Evolutionary conservation across 2,329 filamentous ascomycete genomes (phyloP).

Genomic region (Calonectria henricotiae): DNA sequence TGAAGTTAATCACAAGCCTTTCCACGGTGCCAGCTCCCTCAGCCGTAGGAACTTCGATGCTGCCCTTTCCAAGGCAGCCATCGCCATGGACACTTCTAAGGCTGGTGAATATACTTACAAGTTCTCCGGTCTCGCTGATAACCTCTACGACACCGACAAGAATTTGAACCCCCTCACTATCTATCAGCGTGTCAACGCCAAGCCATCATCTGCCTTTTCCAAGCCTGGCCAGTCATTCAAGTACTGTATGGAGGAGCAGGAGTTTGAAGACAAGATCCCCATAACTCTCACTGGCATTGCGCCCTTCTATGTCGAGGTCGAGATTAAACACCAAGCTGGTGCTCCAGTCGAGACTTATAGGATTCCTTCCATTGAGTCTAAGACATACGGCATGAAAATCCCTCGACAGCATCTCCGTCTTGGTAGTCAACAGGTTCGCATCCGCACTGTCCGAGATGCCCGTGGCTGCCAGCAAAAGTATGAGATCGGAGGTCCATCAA

Average conservation of each 20-base stretch:
- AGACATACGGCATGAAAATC: conserved; percentile 85
- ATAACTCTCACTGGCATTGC: conserved; percentile 87
- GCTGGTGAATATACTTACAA: conserved; percentile 89
- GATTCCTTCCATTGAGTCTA: conserved; percentile 84
- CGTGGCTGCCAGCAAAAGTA: conserved; percentile 88
- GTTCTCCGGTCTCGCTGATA: conserved; percentile 87
- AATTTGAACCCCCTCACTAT: conserved; percentile 79
- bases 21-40: conserved; percentile 76
- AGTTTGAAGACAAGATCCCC: conserved; percentile 88
- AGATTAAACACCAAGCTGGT: conserved; percentile 91
- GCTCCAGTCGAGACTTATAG: conserved; percentile 85
- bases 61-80: conserved; percentile 81
- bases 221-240: conserved; percentile 95
- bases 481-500: conserved; percentile 79
- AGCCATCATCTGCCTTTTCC: conserved; percentile 85
- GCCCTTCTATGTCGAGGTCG: conserved; percentile 92
- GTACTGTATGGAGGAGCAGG: conserved; percentile 90
- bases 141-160: conserved; percentile 84
- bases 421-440: conserved; percentile 90
- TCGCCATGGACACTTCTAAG: conserved; percentile 89
- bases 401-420: conserved; percentile 88
- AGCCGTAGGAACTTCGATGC: conserved; percentile 83
- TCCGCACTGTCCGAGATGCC: conserved; percentile 90
- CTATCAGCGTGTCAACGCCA: conserved; percentile 87
- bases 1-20: conserved; percentile 81